Conservation (phyloP, 2,329 filamentous ascomycete species). For the Alternaria alternata region DNA sequence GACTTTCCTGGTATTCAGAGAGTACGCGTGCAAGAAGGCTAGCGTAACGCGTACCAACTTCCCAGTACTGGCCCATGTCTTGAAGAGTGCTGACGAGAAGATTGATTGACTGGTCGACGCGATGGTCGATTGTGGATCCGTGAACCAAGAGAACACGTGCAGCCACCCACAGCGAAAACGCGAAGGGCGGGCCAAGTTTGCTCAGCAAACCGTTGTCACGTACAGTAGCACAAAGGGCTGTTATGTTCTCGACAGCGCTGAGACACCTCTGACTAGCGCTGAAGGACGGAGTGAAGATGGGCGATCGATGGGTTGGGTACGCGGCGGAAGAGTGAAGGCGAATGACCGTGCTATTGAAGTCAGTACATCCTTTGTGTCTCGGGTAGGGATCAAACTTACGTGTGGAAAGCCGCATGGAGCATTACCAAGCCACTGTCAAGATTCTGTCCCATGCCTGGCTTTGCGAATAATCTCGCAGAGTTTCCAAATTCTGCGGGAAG, state of each 20-base stretch:
- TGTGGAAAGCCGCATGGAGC: slow-evolving; percentile 89
- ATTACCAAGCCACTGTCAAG: slow-evolving; percentile 88
- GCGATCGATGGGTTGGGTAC: slow-evolving; percentile 87
- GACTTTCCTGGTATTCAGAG: slow-evolving; percentile 83
- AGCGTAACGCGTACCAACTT: slow-evolving; percentile 83
- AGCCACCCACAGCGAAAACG: slow-evolving; percentile 91
- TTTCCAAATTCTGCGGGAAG: slow-evolving; percentile 86
- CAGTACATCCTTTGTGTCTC: slow-evolving; percentile 11
- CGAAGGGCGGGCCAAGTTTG: slow-evolving; percentile 88
- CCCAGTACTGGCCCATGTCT: slow-evolving; percentile 84
- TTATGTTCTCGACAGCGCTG: slow-evolving; percentile 74
- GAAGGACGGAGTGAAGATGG: slow-evolving; percentile 89
- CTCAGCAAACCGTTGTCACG: slow-evolving; percentile 74
- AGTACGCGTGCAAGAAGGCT: slow-evolving; percentile 81
- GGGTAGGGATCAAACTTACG: slow-evolving; percentile 58
- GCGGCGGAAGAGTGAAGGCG: slow-evolving; percentile 90
- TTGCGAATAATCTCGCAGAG: slow-evolving; percentile 76
- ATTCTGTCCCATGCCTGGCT: slow-evolving; percentile 68
- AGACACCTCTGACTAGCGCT: slow-evolving; percentile 85
- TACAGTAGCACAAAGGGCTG: slow-evolving; percentile 79
- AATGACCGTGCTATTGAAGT: slow-evolving; percentile 72
- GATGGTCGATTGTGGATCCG: slow-evolving; percentile 86
- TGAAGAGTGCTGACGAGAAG: slow-evolving; percentile 84
- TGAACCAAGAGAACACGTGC: slow-evolving; percentile 87
- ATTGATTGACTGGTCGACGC: slow-evolving; percentile 78